Evolutionary conservation across 208 protist species (phyloP).

Genomic region (Trypanosoma brucei): DNA sequence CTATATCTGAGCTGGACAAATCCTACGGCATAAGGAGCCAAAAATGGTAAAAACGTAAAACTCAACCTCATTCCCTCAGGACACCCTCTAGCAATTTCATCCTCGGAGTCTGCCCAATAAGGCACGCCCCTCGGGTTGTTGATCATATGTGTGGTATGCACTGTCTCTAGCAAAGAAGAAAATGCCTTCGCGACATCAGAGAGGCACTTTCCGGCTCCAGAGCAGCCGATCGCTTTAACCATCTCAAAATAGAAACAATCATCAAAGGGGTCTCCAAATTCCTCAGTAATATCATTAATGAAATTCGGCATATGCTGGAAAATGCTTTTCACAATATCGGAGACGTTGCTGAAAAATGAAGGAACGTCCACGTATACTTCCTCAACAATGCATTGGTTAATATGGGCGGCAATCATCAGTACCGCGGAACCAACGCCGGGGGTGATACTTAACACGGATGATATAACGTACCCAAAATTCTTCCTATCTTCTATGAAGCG

Average conservation of each 20-base stretch:
- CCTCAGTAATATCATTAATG: conserved; percentile 6
- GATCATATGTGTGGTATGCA: conserved; percentile 50
- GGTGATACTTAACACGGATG: conserved; percentile 10
- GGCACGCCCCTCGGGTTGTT: conserved; percentile 2
- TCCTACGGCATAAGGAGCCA: conserved; percentile 62
- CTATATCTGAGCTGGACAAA: conserved; percentile 49
- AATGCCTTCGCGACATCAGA: conserved; percentile 53
- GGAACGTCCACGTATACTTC: conserved; percentile 78
- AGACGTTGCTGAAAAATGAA: conserved; percentile 72
- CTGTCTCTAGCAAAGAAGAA: conserved; percentile 57
- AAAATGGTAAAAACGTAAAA: conserved; percentile 69
- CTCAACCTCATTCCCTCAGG: conserved; percentile 33
- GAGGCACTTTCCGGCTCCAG: conserved; percentile 44
- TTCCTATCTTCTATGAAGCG: conserved; percentile 53
- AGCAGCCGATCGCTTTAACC: conserved; percentile 42
- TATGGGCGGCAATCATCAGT: conserved; percentile 33
- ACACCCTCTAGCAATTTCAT: neutral
- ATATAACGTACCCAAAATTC: conserved; percentile 51
- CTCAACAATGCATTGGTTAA: conserved; percentile 39
- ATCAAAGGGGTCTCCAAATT: conserved; percentile 23
- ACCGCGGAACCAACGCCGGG: conserved; percentile 24
- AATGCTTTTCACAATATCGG: conserved; percentile 55
- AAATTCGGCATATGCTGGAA: conserved; percentile 23
- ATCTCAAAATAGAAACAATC: conserved; percentile 65
- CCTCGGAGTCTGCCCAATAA: conserved; percentile 13